Conservation (phyloP, 805 yeast species). For the Myxozyma lipomycoides region DNA sequence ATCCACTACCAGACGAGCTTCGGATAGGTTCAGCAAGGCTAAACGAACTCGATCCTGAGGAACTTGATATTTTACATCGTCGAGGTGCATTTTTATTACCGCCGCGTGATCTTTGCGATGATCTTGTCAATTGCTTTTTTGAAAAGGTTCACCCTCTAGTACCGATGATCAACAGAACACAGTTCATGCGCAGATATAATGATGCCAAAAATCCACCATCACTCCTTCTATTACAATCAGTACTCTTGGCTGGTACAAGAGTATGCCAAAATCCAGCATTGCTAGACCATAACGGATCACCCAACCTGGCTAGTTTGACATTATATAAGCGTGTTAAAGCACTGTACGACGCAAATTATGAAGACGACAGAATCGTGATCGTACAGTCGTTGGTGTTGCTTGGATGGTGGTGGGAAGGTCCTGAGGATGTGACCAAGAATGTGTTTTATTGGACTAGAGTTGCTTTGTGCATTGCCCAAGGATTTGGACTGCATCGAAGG, state of each 20-base stretch:
- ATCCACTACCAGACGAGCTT: slow-evolving; percentile 32
- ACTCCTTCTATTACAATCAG: slow-evolving; percentile 60
- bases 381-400: slow-evolving; percentile 60
- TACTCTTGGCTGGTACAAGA: slow-evolving; percentile 64
- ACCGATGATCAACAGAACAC: slow-evolving; percentile 62
- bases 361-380: slow-evolving; percentile 57
- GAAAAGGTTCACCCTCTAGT: slow-evolving; percentile 60
- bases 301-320: slow-evolving; percentile 53
- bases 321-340: slow-evolving; percentile 72
- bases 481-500: slow-evolving; percentile 68
- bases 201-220: slow-evolving; percentile 58
- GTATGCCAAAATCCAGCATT: slow-evolving; percentile 53
- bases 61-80: slow-evolving; percentile 55
- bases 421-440: slow-evolving; percentile 63
- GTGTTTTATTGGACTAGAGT: slow-evolving; percentile 66
- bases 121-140: slow-evolving; percentile 59
- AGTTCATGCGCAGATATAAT: slow-evolving; percentile 56
- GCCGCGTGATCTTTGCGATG: slow-evolving; percentile 52
- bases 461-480: slow-evolving; percentile 67
- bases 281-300: slow-evolving; percentile 45
- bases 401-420: slow-evolving; percentile 71
- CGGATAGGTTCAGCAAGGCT: slow-evolving; percentile 33
- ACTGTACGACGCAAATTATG: slow-evolving; percentile 64
- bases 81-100: slow-evolving; percentile 61
- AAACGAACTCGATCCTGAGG: slow-evolving; percentile 50